A percentile compares a stretch with the other conserved stretches of the same genome.
Evolutionary conservation across 2,329 filamentous ascomycete species (phyloP).

Genomic region (Thielaviopsis euricoi): DNA sequence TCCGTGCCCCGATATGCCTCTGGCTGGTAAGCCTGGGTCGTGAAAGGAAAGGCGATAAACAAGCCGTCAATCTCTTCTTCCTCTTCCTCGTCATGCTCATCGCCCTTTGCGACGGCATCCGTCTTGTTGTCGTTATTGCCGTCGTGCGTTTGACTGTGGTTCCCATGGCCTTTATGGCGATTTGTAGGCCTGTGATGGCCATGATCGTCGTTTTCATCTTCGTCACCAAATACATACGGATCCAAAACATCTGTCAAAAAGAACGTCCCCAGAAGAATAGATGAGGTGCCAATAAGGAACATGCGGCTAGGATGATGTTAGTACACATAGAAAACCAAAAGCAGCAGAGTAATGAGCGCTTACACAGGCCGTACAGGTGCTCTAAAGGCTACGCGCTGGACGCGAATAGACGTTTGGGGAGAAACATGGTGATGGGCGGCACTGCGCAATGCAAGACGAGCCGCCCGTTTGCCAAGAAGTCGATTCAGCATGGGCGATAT

Average conservation of each 20-base stretch:
- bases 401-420: constrained; percentile 8
- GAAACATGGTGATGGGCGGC: constrained; percentile 8
- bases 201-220: constrained; percentile 3
- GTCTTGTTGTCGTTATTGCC: constrained; percentile 17
- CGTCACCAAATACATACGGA: constrained; percentile 8
- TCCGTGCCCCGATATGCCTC: constrained; percentile 37
- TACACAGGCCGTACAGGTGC: constrained; percentile 9
- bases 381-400: constrained; percentile 9
- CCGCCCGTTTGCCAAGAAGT: constrained; percentile 6
- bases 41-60: constrained; percentile 48
- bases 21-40: constrained; percentile 30
- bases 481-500: constrained; percentile 3
- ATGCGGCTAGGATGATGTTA: constrained; percentile 1
- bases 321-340: neutral
- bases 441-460: constrained; percentile 8
- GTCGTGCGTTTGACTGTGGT: neutral
- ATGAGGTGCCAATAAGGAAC: neutral
- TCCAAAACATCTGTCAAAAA: constrained; percentile 8
- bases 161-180: neutral
- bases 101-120: constrained; percentile 20
- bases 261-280: constrained; percentile 1
- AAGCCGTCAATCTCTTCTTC: constrained; percentile 26
- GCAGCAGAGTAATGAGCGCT: neutral
- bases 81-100: constrained; percentile 17
- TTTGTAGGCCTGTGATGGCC: neutral